These are phyloP conservation scores for Septoria linicola DNA, from an alignment of 2,329 filamentous ascomycete genomes.

Conservation along the genomic window DNA sequence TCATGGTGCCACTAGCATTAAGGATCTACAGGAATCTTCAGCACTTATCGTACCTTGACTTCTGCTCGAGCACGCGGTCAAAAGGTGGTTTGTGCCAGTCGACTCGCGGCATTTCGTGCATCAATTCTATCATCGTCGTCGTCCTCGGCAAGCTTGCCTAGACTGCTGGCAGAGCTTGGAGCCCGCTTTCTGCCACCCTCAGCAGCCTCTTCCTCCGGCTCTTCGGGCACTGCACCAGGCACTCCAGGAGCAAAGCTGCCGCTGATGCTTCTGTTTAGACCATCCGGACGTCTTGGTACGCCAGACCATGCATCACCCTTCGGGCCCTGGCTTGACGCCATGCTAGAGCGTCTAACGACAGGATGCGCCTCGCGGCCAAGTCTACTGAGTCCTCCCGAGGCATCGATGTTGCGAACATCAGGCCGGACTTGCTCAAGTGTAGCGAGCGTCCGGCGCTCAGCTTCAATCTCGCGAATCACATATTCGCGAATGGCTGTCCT, in stretches of 20 bases:
- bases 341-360: slow-evolving; percentile 68
- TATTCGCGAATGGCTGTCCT: slow-evolving; percentile 84
- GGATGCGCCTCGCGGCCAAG: slow-evolving; percentile 88
- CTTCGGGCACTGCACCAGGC: slow-evolving; percentile 56
- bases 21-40: neutral
- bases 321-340: slow-evolving; percentile 87
- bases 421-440: slow-evolving; percentile 91
- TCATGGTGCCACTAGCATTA: no score
- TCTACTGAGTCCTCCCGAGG: slow-evolving; percentile 82
- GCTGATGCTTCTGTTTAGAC: slow-evolving; percentile 73
- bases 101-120: slow-evolving; percentile 90
- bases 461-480: slow-evolving; percentile 90
- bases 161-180: slow-evolving; percentile 50
- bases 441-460: slow-evolving; percentile 85
- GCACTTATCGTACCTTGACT: slow-evolving; percentile 5
- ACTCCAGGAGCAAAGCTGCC: slow-evolving; percentile 60
- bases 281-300: slow-evolving; percentile 78
- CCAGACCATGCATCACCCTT: slow-evolving; percentile 99
- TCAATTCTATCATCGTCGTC: slow-evolving; percentile 94
- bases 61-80: slow-evolving; percentile 42
- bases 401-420: slow-evolving; percentile 89
- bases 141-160: slow-evolving; percentile 61
- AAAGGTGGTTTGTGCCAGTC: slow-evolving; percentile 91
- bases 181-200: slow-evolving; percentile 53
- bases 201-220: slow-evolving; percentile 46